Conservation (phyloP, 768 basidiomycete genomes). For the Russula olivacea region DNA sequence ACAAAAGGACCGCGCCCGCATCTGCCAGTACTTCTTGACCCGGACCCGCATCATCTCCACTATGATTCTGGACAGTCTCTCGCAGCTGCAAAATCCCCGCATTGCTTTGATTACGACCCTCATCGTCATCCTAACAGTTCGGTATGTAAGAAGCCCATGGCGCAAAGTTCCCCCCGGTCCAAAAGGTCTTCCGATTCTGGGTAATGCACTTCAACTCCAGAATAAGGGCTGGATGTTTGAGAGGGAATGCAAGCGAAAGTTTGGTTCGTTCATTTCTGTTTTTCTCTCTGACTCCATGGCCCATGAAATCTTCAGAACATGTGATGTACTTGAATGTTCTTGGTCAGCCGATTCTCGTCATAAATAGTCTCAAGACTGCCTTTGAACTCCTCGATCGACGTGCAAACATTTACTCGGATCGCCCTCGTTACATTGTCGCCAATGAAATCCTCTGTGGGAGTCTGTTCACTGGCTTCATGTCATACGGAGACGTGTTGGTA, state of each 20-base stretch:
- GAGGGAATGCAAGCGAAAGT: background rate
- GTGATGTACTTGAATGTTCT: constrained; percentile 11
- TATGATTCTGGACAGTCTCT: background rate
- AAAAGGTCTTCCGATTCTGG: constrained; percentile 10
- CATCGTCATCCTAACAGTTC: background rate
- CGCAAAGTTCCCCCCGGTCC: constrained; percentile 13
- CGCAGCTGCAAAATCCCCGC: background rate
- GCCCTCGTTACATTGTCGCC: constrained; percentile 30
- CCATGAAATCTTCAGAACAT: background rate
- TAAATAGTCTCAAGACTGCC: constrained; percentile 32
- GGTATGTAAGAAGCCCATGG: constrained; percentile 9
- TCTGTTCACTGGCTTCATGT: constrained; percentile 27
- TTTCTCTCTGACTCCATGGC: background rate
- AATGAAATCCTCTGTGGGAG: constrained; percentile 33
- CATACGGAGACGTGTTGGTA: constrained; percentile 27
- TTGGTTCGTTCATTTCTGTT: background rate
- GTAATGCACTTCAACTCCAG: constrained; percentile 2
- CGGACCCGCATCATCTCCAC: background rate
- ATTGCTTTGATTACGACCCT: background rate
- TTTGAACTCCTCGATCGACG: constrained; percentile 38
- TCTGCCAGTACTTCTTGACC: background rate
- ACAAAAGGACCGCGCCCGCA: too few relatives aligned
- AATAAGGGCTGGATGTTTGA: constrained; percentile 6
- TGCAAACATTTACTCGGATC: constrained; percentile 27
- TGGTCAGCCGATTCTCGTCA: constrained; percentile 26